A percentile compares a stretch with the other conserved stretches of the same genome.
These are phyloP conservation scores for Hygrophorus russula DNA, from an alignment of 768 basidiomycete species.

Conservation along the genomic window DNA sequence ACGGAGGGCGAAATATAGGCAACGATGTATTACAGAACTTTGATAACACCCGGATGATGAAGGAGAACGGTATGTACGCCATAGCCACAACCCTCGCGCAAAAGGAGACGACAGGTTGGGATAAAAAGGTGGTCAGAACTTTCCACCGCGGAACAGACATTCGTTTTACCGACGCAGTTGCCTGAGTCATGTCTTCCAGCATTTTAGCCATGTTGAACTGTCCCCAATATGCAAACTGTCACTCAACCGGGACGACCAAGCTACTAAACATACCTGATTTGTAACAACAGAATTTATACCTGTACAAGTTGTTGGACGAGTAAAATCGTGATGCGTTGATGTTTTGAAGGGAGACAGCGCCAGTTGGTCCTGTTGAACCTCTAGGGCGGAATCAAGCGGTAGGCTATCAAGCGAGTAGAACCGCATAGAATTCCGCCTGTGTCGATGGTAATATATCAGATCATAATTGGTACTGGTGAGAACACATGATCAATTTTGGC, in stretches of 20 bases:
- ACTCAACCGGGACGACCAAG: neutral
- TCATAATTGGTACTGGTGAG: conserved; percentile 11
- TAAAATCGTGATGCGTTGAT: conserved; percentile 28
- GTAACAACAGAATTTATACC: conserved; percentile 27
- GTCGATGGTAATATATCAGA: conserved; percentile 42
- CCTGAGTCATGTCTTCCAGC: conserved; percentile 15
- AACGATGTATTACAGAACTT: conserved; percentile 8
- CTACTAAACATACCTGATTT: conserved; percentile 24
- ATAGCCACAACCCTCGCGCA: neutral
- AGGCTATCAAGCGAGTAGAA: conserved; percentile 42
- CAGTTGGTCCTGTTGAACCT: neutral
- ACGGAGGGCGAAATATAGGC: conserved; percentile 9
- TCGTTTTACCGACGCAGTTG: neutral
- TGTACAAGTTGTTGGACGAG: conserved; percentile 13
- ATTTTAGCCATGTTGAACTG: conserved; percentile 36
- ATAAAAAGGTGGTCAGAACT: neutral
- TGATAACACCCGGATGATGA: neutral
- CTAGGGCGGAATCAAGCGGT: neutral
- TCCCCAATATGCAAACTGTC: neutral
- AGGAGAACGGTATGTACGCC: neutral
- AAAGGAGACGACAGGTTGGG: neutral
- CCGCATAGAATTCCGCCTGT: conserved; percentile 43
- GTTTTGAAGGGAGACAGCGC: conserved; percentile 13
- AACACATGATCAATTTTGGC: neutral
- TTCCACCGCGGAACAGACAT: neutral